These are phyloP conservation scores for Ascochyta pisi DNA, from an alignment of 2,329 filamentous ascomycete species.

Conservation along the genomic window DNA sequence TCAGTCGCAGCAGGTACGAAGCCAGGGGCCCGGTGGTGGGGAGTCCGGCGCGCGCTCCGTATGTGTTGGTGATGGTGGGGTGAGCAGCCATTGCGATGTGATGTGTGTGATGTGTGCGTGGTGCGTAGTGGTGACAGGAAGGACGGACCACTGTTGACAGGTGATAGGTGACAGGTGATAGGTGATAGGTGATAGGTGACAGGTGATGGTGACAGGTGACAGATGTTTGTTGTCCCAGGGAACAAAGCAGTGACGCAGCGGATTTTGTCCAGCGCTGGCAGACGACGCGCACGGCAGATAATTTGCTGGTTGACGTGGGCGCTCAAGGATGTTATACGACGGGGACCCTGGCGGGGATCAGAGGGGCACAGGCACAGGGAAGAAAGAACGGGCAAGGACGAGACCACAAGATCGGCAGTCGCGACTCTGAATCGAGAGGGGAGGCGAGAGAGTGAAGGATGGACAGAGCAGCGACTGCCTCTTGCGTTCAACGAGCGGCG, in stretches of 20 bases:
- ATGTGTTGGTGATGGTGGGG: conserved; percentile 49
- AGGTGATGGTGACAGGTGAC: background rate
- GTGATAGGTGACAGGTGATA: background rate
- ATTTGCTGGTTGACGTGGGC: conserved; percentile 16
- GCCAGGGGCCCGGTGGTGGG: conserved; percentile 54
- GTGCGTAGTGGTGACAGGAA: background rate
- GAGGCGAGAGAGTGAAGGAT: background rate
- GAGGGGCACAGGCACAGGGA: conserved; percentile 6
- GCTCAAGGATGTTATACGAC: conserved; percentile 7
- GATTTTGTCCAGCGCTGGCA: background rate
- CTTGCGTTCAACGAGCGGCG: conserved; percentile 8
- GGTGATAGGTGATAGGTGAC: background rate
- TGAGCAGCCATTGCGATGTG: conserved; percentile 39
- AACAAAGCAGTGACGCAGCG: background rate
- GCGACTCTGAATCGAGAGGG: conserved; percentile 2
- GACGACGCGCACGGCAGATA: conserved; percentile 15
- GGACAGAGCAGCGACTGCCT: conserved; percentile 13
- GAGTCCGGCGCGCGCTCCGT: conserved; percentile 54
- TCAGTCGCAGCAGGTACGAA: conserved; percentile 57
- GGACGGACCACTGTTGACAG: background rate
- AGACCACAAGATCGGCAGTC: conserved; percentile 14
- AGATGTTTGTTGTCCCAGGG: conserved; percentile 9
- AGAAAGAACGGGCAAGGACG: conserved; percentile 4
- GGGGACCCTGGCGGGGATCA: conserved; percentile 15
- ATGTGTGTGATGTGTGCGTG: no score